A percentile compares a stretch with the other conserved stretches of the same genome.
These are phyloP conservation scores for Fusarium multiceps DNA, from an alignment of 2,329 filamentous ascomycete species.

Conservation along the genomic window DNA sequence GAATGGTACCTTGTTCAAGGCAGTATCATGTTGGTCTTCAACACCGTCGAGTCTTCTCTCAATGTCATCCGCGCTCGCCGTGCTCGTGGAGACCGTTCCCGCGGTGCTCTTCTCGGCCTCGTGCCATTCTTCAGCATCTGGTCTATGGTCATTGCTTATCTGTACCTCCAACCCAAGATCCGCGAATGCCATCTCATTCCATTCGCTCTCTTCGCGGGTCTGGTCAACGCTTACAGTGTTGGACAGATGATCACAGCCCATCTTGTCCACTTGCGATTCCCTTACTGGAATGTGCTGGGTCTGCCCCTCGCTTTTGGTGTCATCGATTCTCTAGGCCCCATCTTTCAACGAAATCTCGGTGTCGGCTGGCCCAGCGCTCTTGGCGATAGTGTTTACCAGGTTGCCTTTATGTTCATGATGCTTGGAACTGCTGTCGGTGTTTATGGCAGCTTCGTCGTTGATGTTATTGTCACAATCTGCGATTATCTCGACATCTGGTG, in stretches of 20 bases:
- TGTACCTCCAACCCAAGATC: slow-evolving; percentile 86
- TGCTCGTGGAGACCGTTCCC: slow-evolving; percentile 75
- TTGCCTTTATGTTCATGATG: slow-evolving; percentile 90
- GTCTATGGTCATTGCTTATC: slow-evolving; percentile 80
- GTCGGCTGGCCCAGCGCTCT: slow-evolving; percentile 82
- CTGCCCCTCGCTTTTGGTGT: slow-evolving; percentile 83
- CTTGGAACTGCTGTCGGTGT: slow-evolving; percentile 86
- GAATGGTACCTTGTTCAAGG: slow-evolving; percentile 95
- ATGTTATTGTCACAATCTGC: slow-evolving; percentile 97
- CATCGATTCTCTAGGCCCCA: slow-evolving; percentile 81
- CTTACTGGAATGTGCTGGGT: slow-evolving; percentile 87
- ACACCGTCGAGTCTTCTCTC: slow-evolving; percentile 80
- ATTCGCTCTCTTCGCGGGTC: slow-evolving; percentile 86
- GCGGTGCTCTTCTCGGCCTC: slow-evolving; percentile 83
- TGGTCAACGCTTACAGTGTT: slow-evolving; percentile 94
- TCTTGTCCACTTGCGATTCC: slow-evolving; percentile 87
- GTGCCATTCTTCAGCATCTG: slow-evolving; percentile 83
- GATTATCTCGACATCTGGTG: slow-evolving; percentile 99
- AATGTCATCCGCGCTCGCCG: slow-evolving; percentile 88
- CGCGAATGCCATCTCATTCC: slow-evolving; percentile 86
- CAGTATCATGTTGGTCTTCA: slow-evolving; percentile 81
- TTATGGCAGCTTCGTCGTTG: slow-evolving; percentile 97
- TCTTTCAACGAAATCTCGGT: slow-evolving; percentile 67
- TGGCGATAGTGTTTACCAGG: slow-evolving; percentile 83
- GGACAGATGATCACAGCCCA: slow-evolving; percentile 97